Percentiles rank a stretch among this genome's conserved stretches.
Evolutionary conservation across 2,329 filamentous ascomycete genomes (phyloP).

Genomic region (Claviceps sp.): DNA sequence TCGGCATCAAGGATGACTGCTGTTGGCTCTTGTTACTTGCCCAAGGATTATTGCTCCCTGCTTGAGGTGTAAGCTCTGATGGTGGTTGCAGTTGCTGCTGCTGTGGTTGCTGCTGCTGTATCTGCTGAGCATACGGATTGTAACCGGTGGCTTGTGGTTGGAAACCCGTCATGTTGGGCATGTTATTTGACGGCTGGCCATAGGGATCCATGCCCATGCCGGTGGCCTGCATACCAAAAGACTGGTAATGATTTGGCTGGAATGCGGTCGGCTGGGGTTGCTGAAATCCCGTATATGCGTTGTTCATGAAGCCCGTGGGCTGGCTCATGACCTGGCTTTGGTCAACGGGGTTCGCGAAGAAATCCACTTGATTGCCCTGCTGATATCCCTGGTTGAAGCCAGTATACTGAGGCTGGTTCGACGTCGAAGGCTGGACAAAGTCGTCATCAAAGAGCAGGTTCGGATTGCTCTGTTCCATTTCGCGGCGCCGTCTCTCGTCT

Average conservation of each 20-base stretch:
- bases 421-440: constrained; percentile 32
- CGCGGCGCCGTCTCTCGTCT: constrained; percentile 74
- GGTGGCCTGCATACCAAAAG: constrained; percentile 49
- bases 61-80: constrained; percentile 50
- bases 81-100: constrained; percentile 5
- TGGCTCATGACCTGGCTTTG: constrained; percentile 61
- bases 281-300: constrained; percentile 41
- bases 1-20: constrained; percentile 54
- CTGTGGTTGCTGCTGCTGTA: constrained; percentile 26
- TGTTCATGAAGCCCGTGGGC: constrained; percentile 57
- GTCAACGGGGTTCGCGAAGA: constrained; percentile 90
- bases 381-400: constrained; percentile 96
- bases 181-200: constrained; percentile 28
- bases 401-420: constrained; percentile 58
- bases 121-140: constrained; percentile 38
- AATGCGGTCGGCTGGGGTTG: constrained; percentile 36
- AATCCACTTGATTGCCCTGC: constrained; percentile 91
- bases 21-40: constrained; percentile 48
- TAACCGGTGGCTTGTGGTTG: constrained; percentile 39
- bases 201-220: constrained; percentile 61
- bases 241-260: constrained; percentile 48
- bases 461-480: constrained; percentile 77
- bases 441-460: constrained; percentile 81
- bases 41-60: constrained; percentile 94
- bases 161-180: constrained; percentile 26